Conservation (phyloP, 768 basidiomycete species). For the Collybiopsis luxurians region DNA sequence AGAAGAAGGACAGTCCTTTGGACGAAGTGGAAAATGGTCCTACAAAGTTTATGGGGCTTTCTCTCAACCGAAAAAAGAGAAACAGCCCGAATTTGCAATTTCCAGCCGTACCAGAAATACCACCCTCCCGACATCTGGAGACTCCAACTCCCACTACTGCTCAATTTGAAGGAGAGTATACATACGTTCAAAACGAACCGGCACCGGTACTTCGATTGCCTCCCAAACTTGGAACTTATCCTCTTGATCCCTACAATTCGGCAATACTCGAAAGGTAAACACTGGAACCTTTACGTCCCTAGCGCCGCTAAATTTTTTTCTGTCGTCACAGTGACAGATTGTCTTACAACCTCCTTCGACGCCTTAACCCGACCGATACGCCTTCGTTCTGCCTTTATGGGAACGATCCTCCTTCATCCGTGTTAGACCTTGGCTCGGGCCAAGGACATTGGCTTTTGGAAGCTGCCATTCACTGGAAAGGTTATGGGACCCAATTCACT, state of each 20-base stretch:
- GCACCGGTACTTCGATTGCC: neutral
- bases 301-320: neutral
- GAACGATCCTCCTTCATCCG: constrained; percentile 29
- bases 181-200: neutral
- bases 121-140: neutral
- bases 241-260: constrained; percentile 21
- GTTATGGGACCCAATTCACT: constrained; percentile 36
- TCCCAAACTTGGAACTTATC: constrained; percentile 18
- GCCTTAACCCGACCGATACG: constrained; percentile 29
- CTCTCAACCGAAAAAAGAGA: constrained; percentile 7
- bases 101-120: neutral
- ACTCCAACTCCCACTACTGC: neutral
- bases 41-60: constrained; percentile 10
- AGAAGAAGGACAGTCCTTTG: neutral
- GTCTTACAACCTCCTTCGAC: constrained; percentile 34
- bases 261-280: constrained; percentile 15
- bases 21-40: neutral
- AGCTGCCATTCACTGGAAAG: constrained; percentile 46
- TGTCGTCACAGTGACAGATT: constrained; percentile 37
- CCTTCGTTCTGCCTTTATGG: constrained; percentile 24
- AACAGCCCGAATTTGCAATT: neutral
- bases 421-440: constrained; percentile 58
- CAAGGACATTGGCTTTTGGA: constrained; percentile 48
- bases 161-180: neutral
- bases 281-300: neutral